These are phyloP conservation scores for Parachlorella kessleri DNA, from an alignment of 139 green algal species.

Conservation along the genomic window DNA sequence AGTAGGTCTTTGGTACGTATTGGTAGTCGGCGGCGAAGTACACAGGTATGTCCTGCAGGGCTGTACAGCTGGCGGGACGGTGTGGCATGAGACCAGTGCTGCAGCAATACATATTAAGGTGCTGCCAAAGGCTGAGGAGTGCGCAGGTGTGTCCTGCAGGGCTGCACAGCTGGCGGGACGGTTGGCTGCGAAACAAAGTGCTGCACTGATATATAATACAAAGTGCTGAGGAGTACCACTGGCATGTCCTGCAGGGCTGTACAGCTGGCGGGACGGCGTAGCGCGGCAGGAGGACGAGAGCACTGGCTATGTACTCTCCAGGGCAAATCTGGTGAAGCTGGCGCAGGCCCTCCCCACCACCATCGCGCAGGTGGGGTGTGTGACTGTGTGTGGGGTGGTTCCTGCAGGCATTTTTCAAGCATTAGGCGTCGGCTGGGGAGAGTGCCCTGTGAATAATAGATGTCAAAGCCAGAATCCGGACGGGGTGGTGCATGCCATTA, in stretches of 20 bases:
- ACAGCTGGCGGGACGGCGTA: constrained; percentile 76
- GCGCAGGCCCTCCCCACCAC: constrained; percentile 46
- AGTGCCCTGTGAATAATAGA: too few species aligned
- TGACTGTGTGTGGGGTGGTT: not conserved
- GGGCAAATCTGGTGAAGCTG: constrained; percentile 73
- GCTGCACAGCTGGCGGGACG: constrained; percentile 76
- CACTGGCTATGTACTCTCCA: constrained; percentile 83
- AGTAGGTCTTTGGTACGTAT: too few species aligned
- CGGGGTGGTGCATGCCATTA: constrained; percentile 8
- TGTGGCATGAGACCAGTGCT: constrained; percentile 73
- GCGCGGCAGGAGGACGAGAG: constrained; percentile 81
- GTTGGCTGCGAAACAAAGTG: too few species aligned
- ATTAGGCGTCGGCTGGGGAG: too few species aligned
- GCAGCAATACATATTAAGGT: constrained; percentile 83
- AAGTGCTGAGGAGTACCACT: too few species aligned
- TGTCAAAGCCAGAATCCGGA: too few species aligned
- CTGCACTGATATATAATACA: too few species aligned
- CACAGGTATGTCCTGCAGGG: too few species aligned
- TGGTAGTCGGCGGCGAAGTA: too few species aligned
- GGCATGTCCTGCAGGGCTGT: constrained; percentile 29
- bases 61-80: constrained; percentile 76
- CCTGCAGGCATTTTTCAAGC: too few species aligned
- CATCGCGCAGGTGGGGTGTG: constrained; percentile 19
- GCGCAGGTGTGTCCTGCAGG: too few species aligned
- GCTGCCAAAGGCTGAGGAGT: too few species aligned